Conservation (phyloP, 495 filamentous ascomycete genomes). For the Neurospora africana region DNA sequence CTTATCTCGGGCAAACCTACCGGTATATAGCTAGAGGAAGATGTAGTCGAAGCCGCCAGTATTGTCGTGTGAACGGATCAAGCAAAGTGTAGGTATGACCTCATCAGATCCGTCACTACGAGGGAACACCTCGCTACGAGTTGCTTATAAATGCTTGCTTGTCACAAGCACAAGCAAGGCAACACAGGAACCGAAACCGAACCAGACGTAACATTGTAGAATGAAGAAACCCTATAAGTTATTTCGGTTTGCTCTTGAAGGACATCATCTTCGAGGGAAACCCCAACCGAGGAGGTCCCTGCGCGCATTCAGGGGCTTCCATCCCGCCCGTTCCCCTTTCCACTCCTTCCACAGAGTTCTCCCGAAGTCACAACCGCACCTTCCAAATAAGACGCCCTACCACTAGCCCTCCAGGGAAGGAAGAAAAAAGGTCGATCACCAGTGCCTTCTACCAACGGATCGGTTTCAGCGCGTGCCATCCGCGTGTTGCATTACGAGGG, state of each 20-base stretch:
- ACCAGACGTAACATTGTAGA: background rate
- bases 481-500: background rate
- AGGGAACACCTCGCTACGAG: background rate
- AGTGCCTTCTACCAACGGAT: background rate
- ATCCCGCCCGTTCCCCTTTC: too few relatives aligned
- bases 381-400: background rate
- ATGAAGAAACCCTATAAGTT: background rate
- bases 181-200: background rate
- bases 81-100: background rate
- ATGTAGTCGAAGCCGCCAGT: background rate
- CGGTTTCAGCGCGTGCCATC: background rate
- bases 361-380: background rate
- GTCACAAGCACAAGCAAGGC: background rate
- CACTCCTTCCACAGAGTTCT: too few relatives aligned
- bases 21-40: background rate
- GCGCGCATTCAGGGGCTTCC: background rate
- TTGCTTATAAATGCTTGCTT: background rate
- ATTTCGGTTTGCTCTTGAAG: background rate
- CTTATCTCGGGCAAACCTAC: background rate
- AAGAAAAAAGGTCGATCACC: background rate
- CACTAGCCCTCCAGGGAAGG: too few relatives aligned
- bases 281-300: background rate
- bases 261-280: background rate
- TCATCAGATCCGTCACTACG: background rate
- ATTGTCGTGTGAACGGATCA: background rate